phyloP scores from a whole-genome alignment of 2,329 filamentous ascomycete species.

The Thermoascus crustaceus region DNA sequence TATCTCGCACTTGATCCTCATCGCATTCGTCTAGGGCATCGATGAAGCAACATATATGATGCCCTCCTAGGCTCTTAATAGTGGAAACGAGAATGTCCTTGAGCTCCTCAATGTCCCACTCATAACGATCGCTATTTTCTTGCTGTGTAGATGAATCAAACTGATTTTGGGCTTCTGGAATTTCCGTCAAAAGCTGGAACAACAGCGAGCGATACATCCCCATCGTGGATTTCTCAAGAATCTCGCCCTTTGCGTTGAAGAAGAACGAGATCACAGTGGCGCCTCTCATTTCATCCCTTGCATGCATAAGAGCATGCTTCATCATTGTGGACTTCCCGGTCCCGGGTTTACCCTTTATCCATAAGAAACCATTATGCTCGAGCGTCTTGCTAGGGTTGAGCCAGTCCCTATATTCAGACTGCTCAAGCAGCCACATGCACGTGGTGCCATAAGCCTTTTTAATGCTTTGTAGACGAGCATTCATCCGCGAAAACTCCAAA shows the following conservation, averaged over 20 bases:
- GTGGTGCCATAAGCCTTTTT: conserved; percentile 31
- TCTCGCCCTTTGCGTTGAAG: conserved; percentile 20
- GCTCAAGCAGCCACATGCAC: conserved; percentile 36
- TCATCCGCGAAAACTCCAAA: conserved; percentile 33
- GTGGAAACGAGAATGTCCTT: conserved; percentile 13
- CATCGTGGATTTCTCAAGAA: conserved; percentile 14
- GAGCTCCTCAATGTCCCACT: conserved; percentile 10
- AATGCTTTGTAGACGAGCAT: conserved; percentile 30
- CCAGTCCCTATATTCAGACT: conserved; percentile 32
- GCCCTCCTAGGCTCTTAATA: conserved; percentile 9
- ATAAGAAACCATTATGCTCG: conserved; percentile 26
- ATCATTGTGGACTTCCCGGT: conserved; percentile 31
- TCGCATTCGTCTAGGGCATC: conserved; percentile 43
- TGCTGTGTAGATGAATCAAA: conserved; percentile 9
- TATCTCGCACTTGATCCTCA: conserved; percentile 28
- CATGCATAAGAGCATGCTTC: conserved; percentile 15
- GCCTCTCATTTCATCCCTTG: conserved; percentile 3
- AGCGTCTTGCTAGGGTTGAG: conserved; percentile 16
- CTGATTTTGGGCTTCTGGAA: conserved; percentile 12
- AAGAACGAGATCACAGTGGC: conserved; percentile 17
- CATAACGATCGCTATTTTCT: background rate
- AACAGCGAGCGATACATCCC: conserved; percentile 24
- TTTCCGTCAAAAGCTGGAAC: conserved; percentile 16
- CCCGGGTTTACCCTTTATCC: conserved; percentile 34
- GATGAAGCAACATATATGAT: conserved; percentile 27